Conservation (phyloP, 345 rosid species). For the Rhodomyrtus tomentosa region DNA sequence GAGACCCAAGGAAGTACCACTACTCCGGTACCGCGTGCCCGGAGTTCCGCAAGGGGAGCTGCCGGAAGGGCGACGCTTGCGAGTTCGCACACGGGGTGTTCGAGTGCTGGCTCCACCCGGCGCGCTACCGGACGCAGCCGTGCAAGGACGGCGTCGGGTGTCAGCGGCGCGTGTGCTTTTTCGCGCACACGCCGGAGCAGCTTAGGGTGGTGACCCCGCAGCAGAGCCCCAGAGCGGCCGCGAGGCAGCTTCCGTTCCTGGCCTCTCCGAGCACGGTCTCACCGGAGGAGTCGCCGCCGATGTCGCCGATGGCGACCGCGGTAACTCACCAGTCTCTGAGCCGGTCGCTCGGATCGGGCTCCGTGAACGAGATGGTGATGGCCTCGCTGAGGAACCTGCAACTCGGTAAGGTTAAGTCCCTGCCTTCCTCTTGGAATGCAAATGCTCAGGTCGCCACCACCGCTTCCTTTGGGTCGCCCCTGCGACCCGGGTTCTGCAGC, state of each 20-base stretch:
- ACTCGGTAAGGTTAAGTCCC: slow-evolving; percentile 45
- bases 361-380: slow-evolving; percentile 41
- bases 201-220: slow-evolving; percentile 39
- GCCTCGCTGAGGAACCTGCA: slow-evolving; percentile 57
- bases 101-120: slow-evolving; percentile 97
- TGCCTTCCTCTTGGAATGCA: slow-evolving; percentile 27
- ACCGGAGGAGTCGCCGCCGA: slow-evolving; percentile 35
- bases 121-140: slow-evolving; percentile 83
- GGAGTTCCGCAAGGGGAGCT: slow-evolving; percentile 12
- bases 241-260: slow-evolving; percentile 6
- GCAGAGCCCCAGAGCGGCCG: slow-evolving; percentile 45
- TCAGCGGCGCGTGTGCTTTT: slow-evolving; percentile 73
- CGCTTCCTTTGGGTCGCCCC: slow-evolving; percentile 29
- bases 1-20: slow-evolving; percentile 13
- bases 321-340: slow-evolving; percentile 25
- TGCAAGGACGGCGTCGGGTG: slow-evolving; percentile 75
- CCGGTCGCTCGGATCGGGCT: slow-evolving; percentile 40
- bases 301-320: slow-evolving; percentile 48
- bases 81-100: slow-evolving; percentile 50
- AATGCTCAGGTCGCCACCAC: not conserved
- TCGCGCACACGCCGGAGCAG: slow-evolving; percentile 86
- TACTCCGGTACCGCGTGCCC: slow-evolving; percentile 14
- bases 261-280: slow-evolving; percentile 10
- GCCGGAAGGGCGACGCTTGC: slow-evolving; percentile 11
- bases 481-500: slow-evolving; percentile 49